Base-by-base conservation (phyloP, 257 asterid species). In the Oldenlandia corymbosa region DNA sequence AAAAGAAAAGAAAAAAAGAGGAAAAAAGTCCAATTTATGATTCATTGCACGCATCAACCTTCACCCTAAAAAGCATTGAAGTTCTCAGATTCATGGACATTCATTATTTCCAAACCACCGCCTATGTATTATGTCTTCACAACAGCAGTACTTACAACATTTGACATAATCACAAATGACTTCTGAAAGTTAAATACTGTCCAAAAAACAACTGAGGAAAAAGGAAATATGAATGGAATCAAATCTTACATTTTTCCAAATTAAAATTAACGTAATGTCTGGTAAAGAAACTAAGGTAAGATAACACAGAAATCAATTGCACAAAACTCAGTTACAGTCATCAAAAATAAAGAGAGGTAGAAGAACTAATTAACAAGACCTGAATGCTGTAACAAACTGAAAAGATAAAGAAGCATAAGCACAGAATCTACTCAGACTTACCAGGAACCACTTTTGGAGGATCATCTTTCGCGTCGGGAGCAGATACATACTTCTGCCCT, bases 391-490 rank as follows among this genome's bases (percentile, higher is more conserved):
- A 26, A 24, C 50, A 60, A 10, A n/a, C 64, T 50, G 20, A 42
- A 43, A 21, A n/a, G 14, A 3, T 28, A n/a, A 59, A 65, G n/a
- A 66, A 47, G 17, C 42, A 58, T 4, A 47, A 21, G 11, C 36
- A n/a, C 45, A 53, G 46, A 69, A 71, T 14, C 41, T 46, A 42
- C 53, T 45, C 26, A 49, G 4, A 75, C 85, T 80, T 62, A 89
- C 97, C 97, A 63, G 97, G 97, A 50, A 89, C 85, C 65, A 83
- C 76, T 83, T 85, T 85, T 0, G 93, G 94, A 24, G 90, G 84
- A 42, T 90, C 97, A 73, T 87, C 97, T 72, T 83, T 83, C 1
- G 79, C 75, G 63, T 82, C 86, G 5, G 90, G 80, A 41, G 85
- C 85, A 69, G 86, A 79, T 48, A 79, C 78, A 72, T 85, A 90